phyloP scores from a whole-genome alignment of 495 filamentous ascomycete genomes.

The Penicillium dipodomyicola region DNA sequence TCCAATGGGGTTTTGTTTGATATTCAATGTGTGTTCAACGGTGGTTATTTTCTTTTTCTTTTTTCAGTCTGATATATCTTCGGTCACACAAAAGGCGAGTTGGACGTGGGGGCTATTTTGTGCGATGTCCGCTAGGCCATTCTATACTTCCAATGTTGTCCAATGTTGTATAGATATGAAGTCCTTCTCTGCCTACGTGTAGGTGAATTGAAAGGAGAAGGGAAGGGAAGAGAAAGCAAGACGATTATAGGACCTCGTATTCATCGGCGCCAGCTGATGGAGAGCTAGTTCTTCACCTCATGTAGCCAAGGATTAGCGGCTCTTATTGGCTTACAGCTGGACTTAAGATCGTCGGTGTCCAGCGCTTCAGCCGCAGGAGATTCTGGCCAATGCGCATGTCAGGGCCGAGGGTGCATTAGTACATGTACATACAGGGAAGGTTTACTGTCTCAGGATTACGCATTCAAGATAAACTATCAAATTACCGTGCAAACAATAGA shows the following conservation, averaged over 20 bases:
- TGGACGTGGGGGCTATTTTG: neutral
- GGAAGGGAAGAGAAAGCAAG: neutral
- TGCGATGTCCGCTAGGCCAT: neutral
- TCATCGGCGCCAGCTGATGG: neutral
- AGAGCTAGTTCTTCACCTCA: constrained; percentile 8
- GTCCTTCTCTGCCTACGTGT: neutral
- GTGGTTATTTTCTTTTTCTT: neutral
- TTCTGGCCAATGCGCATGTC: constrained; percentile 6
- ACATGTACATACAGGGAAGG: no score
- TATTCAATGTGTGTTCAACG: neutral
- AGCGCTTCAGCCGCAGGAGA: constrained; percentile 10
- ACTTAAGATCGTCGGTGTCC: constrained; percentile 2
- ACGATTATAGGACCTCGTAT: constrained; percentile 5
- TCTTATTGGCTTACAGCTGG: constrained; percentile 11
- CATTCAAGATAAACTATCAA: constrained; percentile 4
- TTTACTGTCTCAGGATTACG: neutral
- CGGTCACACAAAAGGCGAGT: neutral
- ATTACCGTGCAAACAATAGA: constrained; percentile 8
- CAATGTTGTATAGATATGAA: neutral
- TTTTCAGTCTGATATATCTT: neutral
- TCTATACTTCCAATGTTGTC: neutral
- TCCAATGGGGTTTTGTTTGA: neutral
- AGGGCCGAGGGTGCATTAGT: neutral
- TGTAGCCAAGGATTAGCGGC: constrained; percentile 2
- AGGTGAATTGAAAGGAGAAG: neutral